phyloP scores from a whole-genome alignment of 2,329 filamentous ascomycete genomes.

The Fusarium sp. region DNA sequence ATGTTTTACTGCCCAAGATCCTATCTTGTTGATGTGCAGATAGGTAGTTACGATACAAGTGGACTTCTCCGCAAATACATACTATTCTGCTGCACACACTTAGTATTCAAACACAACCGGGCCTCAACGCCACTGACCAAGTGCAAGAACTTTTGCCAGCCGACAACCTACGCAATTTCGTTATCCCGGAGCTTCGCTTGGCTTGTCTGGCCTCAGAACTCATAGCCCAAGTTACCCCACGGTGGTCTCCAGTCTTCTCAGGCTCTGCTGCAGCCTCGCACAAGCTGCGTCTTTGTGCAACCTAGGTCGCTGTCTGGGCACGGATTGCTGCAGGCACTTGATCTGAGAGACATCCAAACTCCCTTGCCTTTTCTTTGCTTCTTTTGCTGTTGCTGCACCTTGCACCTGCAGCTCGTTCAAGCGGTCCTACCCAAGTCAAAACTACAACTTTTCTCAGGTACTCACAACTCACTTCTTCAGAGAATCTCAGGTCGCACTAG shows the following conservation, averaged over 20 bases:
- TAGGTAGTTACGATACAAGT: slow-evolving; percentile 25
- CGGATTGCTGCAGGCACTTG: slow-evolving; percentile 27
- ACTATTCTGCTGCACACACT: slow-evolving; percentile 42
- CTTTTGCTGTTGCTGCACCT: slow-evolving; percentile 15
- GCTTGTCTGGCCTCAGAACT: slow-evolving; percentile 38
- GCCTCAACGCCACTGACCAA: slow-evolving; percentile 28
- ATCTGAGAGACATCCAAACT: slow-evolving; percentile 30
- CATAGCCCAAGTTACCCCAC: slow-evolving; percentile 22
- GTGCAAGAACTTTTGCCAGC: slow-evolving; percentile 9
- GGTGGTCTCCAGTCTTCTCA: slow-evolving; percentile 17
- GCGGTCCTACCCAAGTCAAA: slow-evolving; percentile 35
- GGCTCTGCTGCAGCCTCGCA: slow-evolving; percentile 32
- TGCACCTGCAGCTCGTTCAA: slow-evolving; percentile 41
- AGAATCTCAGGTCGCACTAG: slow-evolving; percentile 2
- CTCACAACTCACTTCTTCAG: slow-evolving; percentile 10
- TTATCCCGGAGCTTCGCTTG: slow-evolving; percentile 22
- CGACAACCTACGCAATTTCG: slow-evolving; percentile 19
- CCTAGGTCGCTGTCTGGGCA: slow-evolving; percentile 10
- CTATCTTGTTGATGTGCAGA: slow-evolving; percentile 23
- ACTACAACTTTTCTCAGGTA: slow-evolving; percentile 5
- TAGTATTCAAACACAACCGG: slow-evolving; percentile 25
- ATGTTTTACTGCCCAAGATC: neutral
- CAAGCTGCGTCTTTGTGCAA: slow-evolving; percentile 11
- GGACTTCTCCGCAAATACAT: slow-evolving; percentile 32
- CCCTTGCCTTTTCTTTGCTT: slow-evolving; percentile 15